Evolutionary conservation across 2,329 filamentous ascomycete species (phyloP).

Genomic region (Elsinoe ampelina): DNA sequence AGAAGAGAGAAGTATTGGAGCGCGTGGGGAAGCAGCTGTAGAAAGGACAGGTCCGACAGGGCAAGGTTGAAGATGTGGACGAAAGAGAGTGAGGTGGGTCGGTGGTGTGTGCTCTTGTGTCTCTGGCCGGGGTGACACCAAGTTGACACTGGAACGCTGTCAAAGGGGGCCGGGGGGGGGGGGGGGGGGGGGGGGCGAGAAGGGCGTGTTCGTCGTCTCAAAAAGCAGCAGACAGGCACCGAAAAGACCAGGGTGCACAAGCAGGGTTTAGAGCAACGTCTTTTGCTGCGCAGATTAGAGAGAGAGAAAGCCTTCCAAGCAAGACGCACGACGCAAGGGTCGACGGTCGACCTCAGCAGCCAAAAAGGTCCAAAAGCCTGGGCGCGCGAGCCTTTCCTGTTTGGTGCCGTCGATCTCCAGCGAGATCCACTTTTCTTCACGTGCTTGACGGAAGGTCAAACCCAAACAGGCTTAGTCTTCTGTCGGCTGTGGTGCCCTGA

Average conservation of each 20-base stretch:
- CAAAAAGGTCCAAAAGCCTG: neutral
- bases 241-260: too few species aligned
- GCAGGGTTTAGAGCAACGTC: too few species aligned
- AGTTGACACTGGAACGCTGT: constrained; percentile 5
- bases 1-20: neutral
- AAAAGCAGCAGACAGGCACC: neutral
- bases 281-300: too few species aligned
- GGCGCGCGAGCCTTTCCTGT: neutral
- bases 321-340: neutral
- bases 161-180: neutral
- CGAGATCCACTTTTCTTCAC: constrained; percentile 7
- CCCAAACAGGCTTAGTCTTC: too few species aligned
- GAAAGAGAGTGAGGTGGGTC: constrained; percentile 5
- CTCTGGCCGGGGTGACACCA: constrained; percentile 5
- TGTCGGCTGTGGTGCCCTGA: constrained; percentile 3
- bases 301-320: too few species aligned
- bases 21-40: neutral
- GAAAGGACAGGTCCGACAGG: neutral
- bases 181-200: too few species aligned
- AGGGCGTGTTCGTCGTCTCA: neutral
- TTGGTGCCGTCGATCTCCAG: neutral
- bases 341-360: neutral
- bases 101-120: constrained; percentile 9
- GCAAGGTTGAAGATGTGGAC: neutral
- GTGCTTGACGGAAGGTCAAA: neutral